phyloP scores from a whole-genome alignment of 2,329 filamentous ascomycete species.

The Pseudocercospora pini-densiflorae region DNA sequence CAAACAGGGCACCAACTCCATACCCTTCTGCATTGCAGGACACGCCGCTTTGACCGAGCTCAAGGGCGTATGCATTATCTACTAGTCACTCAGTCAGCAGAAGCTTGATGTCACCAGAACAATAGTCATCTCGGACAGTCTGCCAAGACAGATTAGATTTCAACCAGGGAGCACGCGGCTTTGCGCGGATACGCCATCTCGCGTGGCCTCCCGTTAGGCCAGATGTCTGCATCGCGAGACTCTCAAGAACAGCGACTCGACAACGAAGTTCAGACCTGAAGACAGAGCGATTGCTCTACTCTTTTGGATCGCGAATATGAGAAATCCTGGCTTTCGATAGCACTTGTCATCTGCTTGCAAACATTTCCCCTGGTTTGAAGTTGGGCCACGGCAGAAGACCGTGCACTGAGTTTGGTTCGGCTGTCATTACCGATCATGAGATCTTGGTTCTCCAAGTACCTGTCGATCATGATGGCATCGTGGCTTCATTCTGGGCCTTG shows the following conservation, averaged over 20 bases:
- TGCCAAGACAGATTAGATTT: neutral
- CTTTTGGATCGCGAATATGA: neutral
- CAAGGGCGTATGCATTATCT: neutral
- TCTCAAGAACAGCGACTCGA: neutral
- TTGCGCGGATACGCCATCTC: neutral
- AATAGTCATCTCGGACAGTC: neutral
- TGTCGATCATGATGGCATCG: constrained; percentile 3
- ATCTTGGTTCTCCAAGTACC: neutral
- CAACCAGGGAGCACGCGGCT: neutral
- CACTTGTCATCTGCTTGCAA: neutral
- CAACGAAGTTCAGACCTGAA: neutral
- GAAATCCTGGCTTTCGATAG: neutral
- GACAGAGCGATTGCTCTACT: neutral
- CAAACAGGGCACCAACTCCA: too few relatives aligned
- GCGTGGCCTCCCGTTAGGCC: neutral
- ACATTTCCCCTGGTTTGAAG: neutral
- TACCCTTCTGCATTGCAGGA: too few relatives aligned
- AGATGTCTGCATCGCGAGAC: neutral
- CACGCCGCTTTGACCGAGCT: neutral
- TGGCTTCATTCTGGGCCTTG: neutral
- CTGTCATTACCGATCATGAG: neutral
- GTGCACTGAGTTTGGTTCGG: constrained; percentile 9
- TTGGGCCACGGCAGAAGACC: neutral
- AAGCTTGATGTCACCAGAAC: neutral
- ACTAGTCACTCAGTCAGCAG: neutral